Evolutionary conservation across 306 rosid species (phyloP), one percentile per base, ranked within the genome.

Genomic region (Urtica urens): DNA sequence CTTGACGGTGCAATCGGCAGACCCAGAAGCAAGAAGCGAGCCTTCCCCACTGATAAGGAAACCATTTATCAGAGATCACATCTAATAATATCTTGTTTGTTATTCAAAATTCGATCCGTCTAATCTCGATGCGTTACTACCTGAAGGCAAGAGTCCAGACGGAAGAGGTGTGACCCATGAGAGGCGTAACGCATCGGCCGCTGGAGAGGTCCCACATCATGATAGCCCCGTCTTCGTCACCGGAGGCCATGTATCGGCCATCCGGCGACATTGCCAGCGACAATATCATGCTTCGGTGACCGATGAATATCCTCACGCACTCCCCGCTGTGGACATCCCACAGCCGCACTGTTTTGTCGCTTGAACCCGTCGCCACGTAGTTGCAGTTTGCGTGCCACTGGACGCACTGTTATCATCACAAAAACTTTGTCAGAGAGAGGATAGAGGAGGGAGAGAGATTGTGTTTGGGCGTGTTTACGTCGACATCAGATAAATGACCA

Each of bases 331-430:
- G 96, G 55, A 92, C 96, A 46, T 92, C 96, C 96, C 99, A 92
- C 51, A 92, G 63, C 58, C 99, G 61, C 27, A 86, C 99, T 15
- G 94, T 85, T 72, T 85, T 92, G 72, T 92, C 99, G 59, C 96
- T 92, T 28, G 96, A 92, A 28, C 99, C 99, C 18, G 99, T 85
- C 22, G 96, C 94, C 20, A 92, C 73, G 73, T 92, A 92, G 80
- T 92, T 92, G 93, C 99, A 92, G 83, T 92, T 92, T 73, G 68
- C 76, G 66, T 92, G 99, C 99, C 99, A 92, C 72, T 92, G 99
- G 50, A 92, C 93, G 42, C 96, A 83, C 99, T 79, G 51, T 5
- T 55, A 4, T 35, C 4, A 1, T 5, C 11, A 35, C n/a, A 3
- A 10, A 7, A 13, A 4, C n/a, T 16, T 35, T 13, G 10, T 35